Base-by-base conservation (phyloP, 768 basidiomycete genomes). In the Leccinum pellstonianum region DNA sequence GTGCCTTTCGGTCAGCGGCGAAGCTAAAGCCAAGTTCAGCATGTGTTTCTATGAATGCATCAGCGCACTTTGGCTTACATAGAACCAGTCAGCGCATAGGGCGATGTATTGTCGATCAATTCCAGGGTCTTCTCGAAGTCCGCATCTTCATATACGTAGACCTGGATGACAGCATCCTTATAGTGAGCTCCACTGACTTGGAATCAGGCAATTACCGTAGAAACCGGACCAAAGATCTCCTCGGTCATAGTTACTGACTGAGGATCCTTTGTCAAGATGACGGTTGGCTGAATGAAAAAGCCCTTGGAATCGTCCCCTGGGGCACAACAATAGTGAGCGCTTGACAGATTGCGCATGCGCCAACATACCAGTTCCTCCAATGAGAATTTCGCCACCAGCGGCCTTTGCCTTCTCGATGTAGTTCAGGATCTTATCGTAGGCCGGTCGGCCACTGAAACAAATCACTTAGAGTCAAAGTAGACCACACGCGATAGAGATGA, bases 141-240 rank as follows among this genome's bases (percentile, higher is more conserved):
- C 19, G 76, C 82, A 70, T 98, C 96, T 60, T 93, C 86, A 72
- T 88, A 99, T 2, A 98, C 87, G 75, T 84, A 98, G 58, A 91
- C 83, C 89, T 92, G 55, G 17, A 64, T 31, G 27, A 25, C n/a
- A 15, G 25, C 8, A 35, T 46, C 9, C 43, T n/a, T 19, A 1
- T 17, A 19, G 43, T 19, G 43, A 19, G 19, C 43, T 35, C 14
- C 35, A 35, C 21, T 19, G 31, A 25, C 38, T 37, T 4, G 6
- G 6, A 50, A 41, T 43, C 47, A n/a, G 67, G 23, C 23, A 63
- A 41, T 62, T 68, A 92, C 93, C 37, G 95, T 96, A 55, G 98
- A 67, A 37, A 98, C 95, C 25, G 97, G 97, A 1, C 97, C 97
- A 67, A 99, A 98, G 67, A 99, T 91, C 77, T 99, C 97, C 65